phyloP scores from a whole-genome alignment of 2,329 filamentous ascomycete species.

The Zymoseptoria ardabiliae region DNA sequence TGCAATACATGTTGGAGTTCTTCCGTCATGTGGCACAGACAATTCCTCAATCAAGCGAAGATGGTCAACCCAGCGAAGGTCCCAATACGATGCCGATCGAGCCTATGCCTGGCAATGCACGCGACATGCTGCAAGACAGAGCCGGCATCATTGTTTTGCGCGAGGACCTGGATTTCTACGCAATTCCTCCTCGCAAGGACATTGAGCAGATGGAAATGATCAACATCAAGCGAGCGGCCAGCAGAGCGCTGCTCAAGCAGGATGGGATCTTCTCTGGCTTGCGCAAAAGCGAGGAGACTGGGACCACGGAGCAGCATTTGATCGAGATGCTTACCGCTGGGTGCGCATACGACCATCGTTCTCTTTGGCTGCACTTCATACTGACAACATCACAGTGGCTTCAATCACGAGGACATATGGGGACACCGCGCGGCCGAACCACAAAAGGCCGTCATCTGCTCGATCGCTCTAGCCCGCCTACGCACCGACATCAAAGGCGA shows the following conservation, averaged over 20 bases:
- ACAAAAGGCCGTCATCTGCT: constrained; percentile 97
- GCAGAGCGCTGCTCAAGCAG: constrained; percentile 76
- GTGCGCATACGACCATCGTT: constrained; percentile 46
- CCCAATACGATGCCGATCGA: constrained; percentile 62
- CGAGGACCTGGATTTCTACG: constrained; percentile 96
- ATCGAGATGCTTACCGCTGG: constrained; percentile 99
- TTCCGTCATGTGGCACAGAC: constrained; percentile 93
- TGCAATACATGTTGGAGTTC: constrained; percentile 99
- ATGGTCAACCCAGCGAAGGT: constrained; percentile 37
- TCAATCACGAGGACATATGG: constrained; percentile 93
- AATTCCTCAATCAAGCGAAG: constrained; percentile 68
- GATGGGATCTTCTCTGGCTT: constrained; percentile 94
- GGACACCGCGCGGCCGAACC: constrained; percentile 95
- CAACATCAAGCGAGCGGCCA: constrained; percentile 87
- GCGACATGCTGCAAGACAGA: constrained; percentile 75
- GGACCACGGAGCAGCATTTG: constrained; percentile 93
- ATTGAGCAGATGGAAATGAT: constrained; percentile 90
- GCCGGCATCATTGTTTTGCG: constrained; percentile 95
- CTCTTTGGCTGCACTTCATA: not conserved
- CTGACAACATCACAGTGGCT: constrained; percentile 56
- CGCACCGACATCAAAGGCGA: constrained; percentile 71
- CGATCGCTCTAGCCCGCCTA: constrained; percentile 82
- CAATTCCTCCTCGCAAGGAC: constrained; percentile 76
- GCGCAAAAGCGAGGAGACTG: constrained; percentile 88
- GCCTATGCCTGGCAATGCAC: constrained; percentile 53